phyloP scores from a whole-genome alignment of 2,329 filamentous ascomycete genomes.

The Penicillium griseofulvum region DNA sequence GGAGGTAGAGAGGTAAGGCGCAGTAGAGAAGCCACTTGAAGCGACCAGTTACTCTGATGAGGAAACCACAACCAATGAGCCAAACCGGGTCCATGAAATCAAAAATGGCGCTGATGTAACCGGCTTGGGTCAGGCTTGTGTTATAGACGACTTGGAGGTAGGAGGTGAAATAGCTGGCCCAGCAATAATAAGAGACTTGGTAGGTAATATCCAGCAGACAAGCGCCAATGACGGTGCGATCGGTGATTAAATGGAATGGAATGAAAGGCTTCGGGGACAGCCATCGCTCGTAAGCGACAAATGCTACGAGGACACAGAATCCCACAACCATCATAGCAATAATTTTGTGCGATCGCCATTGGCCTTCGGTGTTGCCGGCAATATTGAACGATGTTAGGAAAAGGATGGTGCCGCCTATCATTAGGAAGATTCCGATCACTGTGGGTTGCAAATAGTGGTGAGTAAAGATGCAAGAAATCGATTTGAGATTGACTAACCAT shows the following conservation, averaged over 20 bases:
- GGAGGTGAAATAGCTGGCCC: conserved; percentile 29
- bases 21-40: conserved; percentile 56
- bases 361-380: conserved; percentile 35
- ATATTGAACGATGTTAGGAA: conserved; percentile 50
- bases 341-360: conserved; percentile 47
- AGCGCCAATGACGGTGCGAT: conserved; percentile 30
- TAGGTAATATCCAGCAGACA: conserved; percentile 30
- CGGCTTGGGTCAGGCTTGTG: conserved; percentile 30
- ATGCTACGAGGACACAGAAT: conserved; percentile 50
- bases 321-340: conserved; percentile 55
- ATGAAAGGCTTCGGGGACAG: conserved; percentile 49
- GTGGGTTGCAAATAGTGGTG: no score
- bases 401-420: conserved; percentile 59
- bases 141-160: conserved; percentile 28
- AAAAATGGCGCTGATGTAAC: conserved; percentile 49
- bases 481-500: conserved; percentile 39
- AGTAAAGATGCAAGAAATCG: not conserved
- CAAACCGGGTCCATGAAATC: conserved; percentile 43
- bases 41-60: conserved; percentile 50
- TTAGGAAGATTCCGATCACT: conserved; percentile 58
- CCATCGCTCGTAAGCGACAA: conserved; percentile 54
- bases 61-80: conserved; percentile 39
- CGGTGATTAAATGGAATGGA: conserved; percentile 40
- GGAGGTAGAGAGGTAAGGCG: conserved; percentile 53
- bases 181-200: conserved; percentile 33